Evolutionary conservation across 768 basidiomycete genomes (phyloP).

Genomic region (Brasilioporus rufonigricans): DNA sequence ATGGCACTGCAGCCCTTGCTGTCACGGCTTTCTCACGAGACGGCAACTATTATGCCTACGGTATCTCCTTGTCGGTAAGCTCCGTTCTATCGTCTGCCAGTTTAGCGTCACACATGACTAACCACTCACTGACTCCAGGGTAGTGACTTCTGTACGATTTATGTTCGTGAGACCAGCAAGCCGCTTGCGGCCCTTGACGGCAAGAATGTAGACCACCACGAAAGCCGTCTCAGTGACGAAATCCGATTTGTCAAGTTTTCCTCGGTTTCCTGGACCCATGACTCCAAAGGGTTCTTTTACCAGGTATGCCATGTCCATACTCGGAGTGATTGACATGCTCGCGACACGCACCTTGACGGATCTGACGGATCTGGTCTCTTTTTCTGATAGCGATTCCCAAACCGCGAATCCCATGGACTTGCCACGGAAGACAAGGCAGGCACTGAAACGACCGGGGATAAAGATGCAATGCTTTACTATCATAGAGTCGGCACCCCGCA

Average conservation of each 20-base stretch:
- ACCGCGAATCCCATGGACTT: slow-evolving; percentile 42
- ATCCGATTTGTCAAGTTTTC: slow-evolving; percentile 79
- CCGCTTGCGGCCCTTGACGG: slow-evolving; percentile 49
- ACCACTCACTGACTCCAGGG: slow-evolving; percentile 42
- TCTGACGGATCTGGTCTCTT: slow-evolving; percentile 3
- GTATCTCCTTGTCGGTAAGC: slow-evolving; percentile 67
- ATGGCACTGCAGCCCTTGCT: slow-evolving; percentile 68
- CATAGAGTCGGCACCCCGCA: slow-evolving; percentile 72
- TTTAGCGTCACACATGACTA: slow-evolving; percentile 1
- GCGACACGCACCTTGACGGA: background rate
- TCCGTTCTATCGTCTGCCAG: background rate
- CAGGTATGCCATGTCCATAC: slow-evolving; percentile 41
- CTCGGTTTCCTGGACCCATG: slow-evolving; percentile 67
- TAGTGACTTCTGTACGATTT: slow-evolving; percentile 70
- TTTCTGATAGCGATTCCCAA: slow-evolving; percentile 52
- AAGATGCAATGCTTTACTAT: slow-evolving; percentile 74
- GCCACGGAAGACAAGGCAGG: slow-evolving; percentile 50
- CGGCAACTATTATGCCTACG: slow-evolving; percentile 76
- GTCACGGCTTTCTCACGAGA: slow-evolving; percentile 58
- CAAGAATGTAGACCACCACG: slow-evolving; percentile 41
- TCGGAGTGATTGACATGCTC: background rate
- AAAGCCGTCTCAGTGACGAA: slow-evolving; percentile 58
- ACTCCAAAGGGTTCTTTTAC: slow-evolving; percentile 84
- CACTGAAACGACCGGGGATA: slow-evolving; percentile 59
- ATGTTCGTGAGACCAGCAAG: slow-evolving; percentile 58